Base-by-base conservation (phyloP, 179 eudicot species). In the Silene vulgaris region DNA sequence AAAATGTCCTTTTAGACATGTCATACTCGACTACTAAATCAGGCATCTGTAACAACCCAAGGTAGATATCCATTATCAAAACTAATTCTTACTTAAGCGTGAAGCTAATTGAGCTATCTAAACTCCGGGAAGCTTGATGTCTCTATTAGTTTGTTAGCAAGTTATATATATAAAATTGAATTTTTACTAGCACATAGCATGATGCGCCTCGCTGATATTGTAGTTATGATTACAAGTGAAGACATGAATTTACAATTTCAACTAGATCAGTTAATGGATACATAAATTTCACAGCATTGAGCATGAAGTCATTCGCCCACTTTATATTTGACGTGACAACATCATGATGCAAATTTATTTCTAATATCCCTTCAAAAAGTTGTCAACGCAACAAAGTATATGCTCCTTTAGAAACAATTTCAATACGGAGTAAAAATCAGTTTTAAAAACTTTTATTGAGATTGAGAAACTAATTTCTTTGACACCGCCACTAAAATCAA, bases 21-120 rank as follows among this genome's bases (percentile, higher is more conserved):
- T 90, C 89, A 81, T 95, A 95, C 71, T 92, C 99, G 57, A 90
- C 84, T 74, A 88, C 80, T 67, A 92, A 74, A 84, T 95, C 97
- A 37, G 99, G 99, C 86, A 88, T 89, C 99, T 95, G 80, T 63
- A 61, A 60, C 21, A 68, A 57, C 40, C 69, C 73, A 57, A 65
- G 8, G 64, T 61, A 78, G 62, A 30, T 20, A 60, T 19, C 56
- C 74, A 73, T 67, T 5, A 48, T 48, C 28, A 77, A 61, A 35
- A 35, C 8, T 32, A 32, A 32, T 32, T 32, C 35, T 32, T 32
- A 37, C 8, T 6, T 6, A 37, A 7, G 43, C 0, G 4, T 37
- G 43, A 37, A 37, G 43, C 43, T 37, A 37, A 5, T 37, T 37
- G 1, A 37, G 43, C 43, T 37, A 37, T 32, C 35, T 32, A 32